Percentiles rank a stretch among this genome's conserved stretches.
Evolutionary conservation across 2,329 filamentous ascomycete genomes (phyloP).

Genomic region (Neofusicoccum parvum): DNA sequence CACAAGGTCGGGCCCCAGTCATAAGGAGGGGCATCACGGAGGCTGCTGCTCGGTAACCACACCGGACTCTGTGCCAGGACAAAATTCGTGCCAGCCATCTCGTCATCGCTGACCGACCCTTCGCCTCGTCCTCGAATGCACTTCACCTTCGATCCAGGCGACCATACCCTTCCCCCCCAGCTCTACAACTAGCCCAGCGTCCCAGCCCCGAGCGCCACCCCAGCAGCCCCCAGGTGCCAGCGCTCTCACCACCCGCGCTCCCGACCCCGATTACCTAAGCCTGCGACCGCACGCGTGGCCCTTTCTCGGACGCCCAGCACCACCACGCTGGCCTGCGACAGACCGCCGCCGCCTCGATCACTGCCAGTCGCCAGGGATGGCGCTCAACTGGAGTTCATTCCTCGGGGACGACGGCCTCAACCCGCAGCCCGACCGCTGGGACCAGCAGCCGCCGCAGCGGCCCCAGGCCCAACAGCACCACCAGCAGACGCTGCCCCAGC

Average conservation of each 20-base stretch:
- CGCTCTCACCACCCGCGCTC: slow-evolving; percentile 12
- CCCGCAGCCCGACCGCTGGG: slow-evolving; percentile 41
- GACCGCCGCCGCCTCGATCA: slow-evolving; percentile 3
- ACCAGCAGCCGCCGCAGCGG: not conserved
- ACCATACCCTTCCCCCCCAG: slow-evolving; percentile 17
- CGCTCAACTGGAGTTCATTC: slow-evolving; percentile 44
- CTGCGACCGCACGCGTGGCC: slow-evolving; percentile 14
- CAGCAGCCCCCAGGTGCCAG: not conserved
- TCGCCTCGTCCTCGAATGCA: slow-evolving; percentile 18
- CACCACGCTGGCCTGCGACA: not conserved
- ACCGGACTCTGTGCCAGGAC: slow-evolving; percentile 12
- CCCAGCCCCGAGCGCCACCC: not conserved
- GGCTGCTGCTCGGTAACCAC: slow-evolving; percentile 18
- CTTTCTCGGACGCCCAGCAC: slow-evolving; percentile 11
- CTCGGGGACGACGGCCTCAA: slow-evolving; percentile 40
- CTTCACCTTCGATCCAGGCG: slow-evolving; percentile 14
- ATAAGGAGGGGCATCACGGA: slow-evolving; percentile 21
- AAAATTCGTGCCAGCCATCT: slow-evolving; percentile 21
- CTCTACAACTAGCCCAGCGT: slow-evolving; percentile 17
- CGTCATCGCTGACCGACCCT: slow-evolving; percentile 17
- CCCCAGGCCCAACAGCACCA: not conserved
- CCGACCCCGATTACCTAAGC: slow-evolving; percentile 19
- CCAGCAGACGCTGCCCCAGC: not conserved
- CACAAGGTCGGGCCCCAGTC: slow-evolving; percentile 17
- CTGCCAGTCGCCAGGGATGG: slow-evolving; percentile 33